These are phyloP conservation scores for Sutorius eximius DNA, from an alignment of 1,284 basidiomycete genomes.

Conservation along the genomic window DNA sequence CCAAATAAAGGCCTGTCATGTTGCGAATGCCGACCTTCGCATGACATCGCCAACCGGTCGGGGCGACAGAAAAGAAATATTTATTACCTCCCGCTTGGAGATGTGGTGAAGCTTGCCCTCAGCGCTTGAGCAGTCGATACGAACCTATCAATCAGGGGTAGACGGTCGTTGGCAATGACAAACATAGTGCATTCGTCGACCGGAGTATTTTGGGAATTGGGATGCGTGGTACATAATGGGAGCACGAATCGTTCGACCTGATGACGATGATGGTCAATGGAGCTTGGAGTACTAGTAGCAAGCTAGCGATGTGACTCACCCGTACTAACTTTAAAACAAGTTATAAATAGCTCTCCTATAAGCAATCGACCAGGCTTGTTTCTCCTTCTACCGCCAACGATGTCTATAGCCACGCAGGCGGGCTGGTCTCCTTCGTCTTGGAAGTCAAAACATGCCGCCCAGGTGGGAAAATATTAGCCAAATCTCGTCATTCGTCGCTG, in stretches of 20 bases:
- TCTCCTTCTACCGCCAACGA: background rate
- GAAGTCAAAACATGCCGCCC: conserved; percentile 50
- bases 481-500: conserved; percentile 6
- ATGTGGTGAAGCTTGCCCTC: background rate
- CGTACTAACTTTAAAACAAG: background rate
- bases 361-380: background rate
- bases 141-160: background rate
- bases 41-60: background rate
- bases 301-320: background rate
- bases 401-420: conserved; percentile 8
- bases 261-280: no score
- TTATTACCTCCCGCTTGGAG: background rate
- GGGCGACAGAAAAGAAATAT: background rate
- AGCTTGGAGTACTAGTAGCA: no score
- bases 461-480: conserved; percentile 36
- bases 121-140: background rate
- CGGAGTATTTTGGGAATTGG: background rate
- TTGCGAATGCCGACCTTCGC: background rate
- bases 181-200: background rate
- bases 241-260: background rate
- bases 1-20: background rate
- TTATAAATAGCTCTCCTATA: background rate
- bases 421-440: conserved; percentile 55
- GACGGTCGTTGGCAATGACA: background rate
- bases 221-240: background rate